Evolutionary conservation across 176 grass and related monocot genomes (phyloP), one percentile per base, ranked within the genome.

Genomic region (Avena atlantica): DNA sequence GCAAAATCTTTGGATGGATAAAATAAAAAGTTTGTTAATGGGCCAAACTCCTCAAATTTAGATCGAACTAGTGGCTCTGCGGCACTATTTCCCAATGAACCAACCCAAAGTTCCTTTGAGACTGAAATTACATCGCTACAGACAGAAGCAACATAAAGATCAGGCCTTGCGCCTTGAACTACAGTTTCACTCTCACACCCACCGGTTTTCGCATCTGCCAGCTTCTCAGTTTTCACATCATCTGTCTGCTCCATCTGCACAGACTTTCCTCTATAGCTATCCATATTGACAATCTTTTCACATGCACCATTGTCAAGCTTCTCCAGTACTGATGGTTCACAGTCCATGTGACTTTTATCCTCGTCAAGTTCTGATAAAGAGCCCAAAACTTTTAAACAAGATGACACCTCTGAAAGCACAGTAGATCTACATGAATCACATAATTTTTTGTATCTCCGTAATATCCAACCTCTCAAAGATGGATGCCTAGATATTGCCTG

Each of bases 51-150:
- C 90, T 95, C 92, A 65, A 97, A 97, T 59, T 91, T 91, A 62
- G 82, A 95, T 79, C 88, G 93, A 70, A 97, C 78, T 62, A 86
- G 60, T 77, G 83, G 44, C 87, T 95, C 93, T 51, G 89, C 12
- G 55, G 91, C 89, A 82, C 85, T 88, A 81, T 66, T 91, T 69
- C 92, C 92, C 24, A 93, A 51, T 78, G 79, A 91, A 71, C 93
- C 84, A 69, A 95, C 79, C 93, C 93, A 97, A 74, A 97, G 93
- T 84, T 93, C 92, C 91, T 93, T 97, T 31, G 95, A 95, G 84
- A 94, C 91, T 82, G 87, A 91, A 69, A 95, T 89, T 70, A 97
- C 91, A 75, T 93, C 91, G 42, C 87, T 88, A 45, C 89, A 83
- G 52, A 79, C 75, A 74, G 75, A 78, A 91, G 86, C 84, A 56